Conservation (phyloP, 2,329 filamentous ascomycete species). For the Cladosporium cucumerinum region DNA sequence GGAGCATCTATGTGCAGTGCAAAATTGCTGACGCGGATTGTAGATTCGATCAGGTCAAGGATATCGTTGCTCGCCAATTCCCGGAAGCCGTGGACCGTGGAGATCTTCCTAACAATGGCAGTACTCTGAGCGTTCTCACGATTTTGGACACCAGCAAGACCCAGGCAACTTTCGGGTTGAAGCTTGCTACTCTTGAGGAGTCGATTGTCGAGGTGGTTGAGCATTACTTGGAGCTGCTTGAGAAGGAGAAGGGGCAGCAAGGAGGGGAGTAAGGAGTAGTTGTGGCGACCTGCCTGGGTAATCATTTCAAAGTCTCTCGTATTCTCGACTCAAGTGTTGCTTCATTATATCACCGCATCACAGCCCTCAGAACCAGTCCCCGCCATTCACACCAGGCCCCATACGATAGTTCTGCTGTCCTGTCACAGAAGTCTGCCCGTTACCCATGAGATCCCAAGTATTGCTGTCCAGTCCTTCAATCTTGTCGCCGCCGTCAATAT, state of each 20-base stretch:
- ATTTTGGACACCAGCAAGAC: background rate
- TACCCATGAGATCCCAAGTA: constrained; percentile 16
- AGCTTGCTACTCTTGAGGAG: background rate
- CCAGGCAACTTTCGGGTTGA: background rate
- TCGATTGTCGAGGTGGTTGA: background rate
- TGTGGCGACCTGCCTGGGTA: background rate
- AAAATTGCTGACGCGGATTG: background rate
- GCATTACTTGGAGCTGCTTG: background rate
- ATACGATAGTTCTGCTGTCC: constrained; percentile 25
- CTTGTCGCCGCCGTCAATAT: constrained; percentile 31
- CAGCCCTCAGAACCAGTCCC: constrained; percentile 29
- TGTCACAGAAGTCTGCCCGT: constrained; percentile 17
- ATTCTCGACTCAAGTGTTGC: background rate
- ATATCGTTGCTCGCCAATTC: background rate
- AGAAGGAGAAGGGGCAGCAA: background rate
- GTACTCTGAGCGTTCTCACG: background rate
- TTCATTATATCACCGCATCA: background rate
- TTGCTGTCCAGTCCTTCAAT: constrained; percentile 8
- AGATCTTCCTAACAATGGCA: background rate
- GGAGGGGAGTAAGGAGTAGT: background rate
- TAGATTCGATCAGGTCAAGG: background rate
- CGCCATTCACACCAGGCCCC: constrained; percentile 29
- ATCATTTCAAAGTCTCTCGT: background rate
- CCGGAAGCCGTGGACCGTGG: background rate
- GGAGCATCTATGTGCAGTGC: background rate